Evolutionary conservation across 768 basidiomycete species (phyloP).

Genomic region (Russula olivacea): DNA sequence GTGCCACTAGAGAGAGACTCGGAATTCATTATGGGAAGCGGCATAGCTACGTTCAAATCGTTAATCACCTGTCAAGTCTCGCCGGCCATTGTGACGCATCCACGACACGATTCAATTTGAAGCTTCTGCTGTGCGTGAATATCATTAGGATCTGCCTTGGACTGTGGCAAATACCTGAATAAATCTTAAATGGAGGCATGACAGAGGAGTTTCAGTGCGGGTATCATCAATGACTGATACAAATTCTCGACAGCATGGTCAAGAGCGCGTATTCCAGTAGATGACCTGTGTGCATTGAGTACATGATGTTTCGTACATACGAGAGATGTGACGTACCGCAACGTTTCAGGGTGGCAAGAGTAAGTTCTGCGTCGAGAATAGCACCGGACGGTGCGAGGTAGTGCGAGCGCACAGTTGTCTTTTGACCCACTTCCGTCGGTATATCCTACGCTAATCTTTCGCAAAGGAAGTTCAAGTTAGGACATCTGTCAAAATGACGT

Average conservation of each 20-base stretch:
- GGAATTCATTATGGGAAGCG: background rate
- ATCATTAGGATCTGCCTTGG: conserved; percentile 52
- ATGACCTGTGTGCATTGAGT: conserved; percentile 45
- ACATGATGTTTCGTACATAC: conserved; percentile 5
- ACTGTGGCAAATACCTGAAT: conserved; percentile 64
- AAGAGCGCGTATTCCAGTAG: conserved; percentile 73
- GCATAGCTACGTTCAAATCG: background rate
- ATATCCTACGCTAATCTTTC: conserved; percentile 62
- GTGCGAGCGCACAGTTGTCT: conserved; percentile 50
- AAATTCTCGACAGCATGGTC: conserved; percentile 74
- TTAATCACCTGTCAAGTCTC: conserved; percentile 44
- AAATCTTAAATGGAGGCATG: conserved; percentile 64
- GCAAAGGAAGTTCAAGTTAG: background rate
- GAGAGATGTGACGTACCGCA: conserved; percentile 47
- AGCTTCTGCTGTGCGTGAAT: conserved; percentile 59
- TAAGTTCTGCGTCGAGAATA: conserved; percentile 72
- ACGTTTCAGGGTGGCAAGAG: conserved; percentile 60
- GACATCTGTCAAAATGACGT: background rate
- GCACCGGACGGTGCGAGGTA: conserved; percentile 63
- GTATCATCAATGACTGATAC: conserved; percentile 49
- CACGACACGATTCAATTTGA: conserved; percentile 65
- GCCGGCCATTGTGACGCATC: conserved; percentile 77
- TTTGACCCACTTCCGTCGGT: conserved; percentile 61
- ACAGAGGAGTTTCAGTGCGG: conserved; percentile 57
- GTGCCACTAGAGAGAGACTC: conserved; percentile 40